phyloP scores from a whole-genome alignment of 306 rosid genomes.

The Canavalia ensiformis region DNA sequence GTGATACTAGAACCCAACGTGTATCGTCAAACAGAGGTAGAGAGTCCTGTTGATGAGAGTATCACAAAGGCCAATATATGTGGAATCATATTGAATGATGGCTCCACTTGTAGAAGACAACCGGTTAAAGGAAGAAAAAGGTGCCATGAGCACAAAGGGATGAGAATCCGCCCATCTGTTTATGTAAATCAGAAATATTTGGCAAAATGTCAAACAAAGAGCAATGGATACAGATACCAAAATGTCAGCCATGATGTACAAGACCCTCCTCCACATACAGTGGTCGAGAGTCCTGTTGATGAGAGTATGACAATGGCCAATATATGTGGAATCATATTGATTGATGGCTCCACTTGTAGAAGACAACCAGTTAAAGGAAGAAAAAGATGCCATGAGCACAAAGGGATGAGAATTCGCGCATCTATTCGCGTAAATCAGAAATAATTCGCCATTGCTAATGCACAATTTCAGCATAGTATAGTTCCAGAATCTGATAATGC shows the following conservation, averaged over 20 bases:
- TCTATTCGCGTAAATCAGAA: conserved; percentile 37
- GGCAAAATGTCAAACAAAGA: conserved; percentile 6
- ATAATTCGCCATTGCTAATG: conserved; percentile 36
- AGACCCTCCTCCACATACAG: conserved; percentile 41
- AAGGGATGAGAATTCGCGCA: conserved; percentile 69
- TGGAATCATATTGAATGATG: conserved; percentile 71
- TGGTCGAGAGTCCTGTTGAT: conserved; percentile 38
- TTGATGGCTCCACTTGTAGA: conserved; percentile 73
- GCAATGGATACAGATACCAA: conserved; percentile 40
- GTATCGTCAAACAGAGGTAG: conserved; percentile 26
- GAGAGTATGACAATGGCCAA: conserved; percentile 42
- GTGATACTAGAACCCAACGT: conserved; percentile 11
- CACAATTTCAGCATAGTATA: conserved; percentile 9
- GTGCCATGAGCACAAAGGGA: conserved; percentile 84
- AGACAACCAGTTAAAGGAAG: conserved; percentile 66
- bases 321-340: conserved; percentile 70
- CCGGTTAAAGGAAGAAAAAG: conserved; percentile 78
- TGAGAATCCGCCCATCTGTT: conserved; percentile 51
- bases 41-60: conserved; percentile 44
- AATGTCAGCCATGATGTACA: conserved; percentile 33
- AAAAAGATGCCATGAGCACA: conserved; percentile 82
- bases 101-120: conserved; percentile 64
- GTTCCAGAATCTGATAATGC: conserved; percentile 3
- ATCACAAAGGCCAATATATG: conserved; percentile 53
- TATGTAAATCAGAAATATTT: conserved; percentile 35